Conservation (phyloP, 2,329 filamentous ascomycete genomes). For the Diaporthe amygdali region DNA sequence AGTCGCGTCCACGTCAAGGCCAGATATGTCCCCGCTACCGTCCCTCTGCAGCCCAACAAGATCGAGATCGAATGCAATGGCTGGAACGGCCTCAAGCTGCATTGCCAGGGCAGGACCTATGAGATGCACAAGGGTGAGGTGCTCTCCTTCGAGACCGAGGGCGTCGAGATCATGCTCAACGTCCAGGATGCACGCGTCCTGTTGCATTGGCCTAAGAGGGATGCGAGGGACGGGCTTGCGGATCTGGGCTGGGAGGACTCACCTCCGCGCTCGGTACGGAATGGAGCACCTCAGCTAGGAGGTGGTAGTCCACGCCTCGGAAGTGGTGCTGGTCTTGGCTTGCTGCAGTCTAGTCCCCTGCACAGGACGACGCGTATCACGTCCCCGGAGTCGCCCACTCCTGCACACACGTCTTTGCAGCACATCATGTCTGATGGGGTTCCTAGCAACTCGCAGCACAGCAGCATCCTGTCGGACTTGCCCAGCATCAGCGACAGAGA, state of each 20-base stretch:
- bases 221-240: conserved; percentile 56
- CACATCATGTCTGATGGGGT: conserved; percentile 40
- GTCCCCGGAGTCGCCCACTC: conserved; percentile 76
- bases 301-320: conserved; percentile 37
- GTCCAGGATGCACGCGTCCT: conserved; percentile 92
- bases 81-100: conserved; percentile 94
- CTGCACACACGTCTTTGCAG: conserved; percentile 39
- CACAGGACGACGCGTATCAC: conserved; percentile 62
- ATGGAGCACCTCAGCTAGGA: conserved; percentile 30
- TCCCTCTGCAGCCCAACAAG: conserved; percentile 71
- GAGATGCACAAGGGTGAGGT: conserved; percentile 87
- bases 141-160: conserved; percentile 88
- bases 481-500: conserved; percentile 32
- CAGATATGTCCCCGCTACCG: conserved; percentile 74
- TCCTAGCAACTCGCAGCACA: conserved; percentile 33
- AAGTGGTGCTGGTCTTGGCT: conserved; percentile 35
- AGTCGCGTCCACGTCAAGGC: conserved; percentile 94
- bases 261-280: conserved; percentile 49
- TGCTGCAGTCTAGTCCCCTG: conserved; percentile 67
- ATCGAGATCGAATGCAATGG: conserved; percentile 91
- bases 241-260: conserved; percentile 77
- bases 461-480: conserved; percentile 45
- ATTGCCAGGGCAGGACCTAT: conserved; percentile 87
- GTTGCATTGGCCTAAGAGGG: conserved; percentile 80
- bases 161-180: conserved; percentile 91